Evolutionary conservation across 2,329 filamentous ascomycete species (phyloP).

Genomic region (Podosphaera fusca): DNA sequence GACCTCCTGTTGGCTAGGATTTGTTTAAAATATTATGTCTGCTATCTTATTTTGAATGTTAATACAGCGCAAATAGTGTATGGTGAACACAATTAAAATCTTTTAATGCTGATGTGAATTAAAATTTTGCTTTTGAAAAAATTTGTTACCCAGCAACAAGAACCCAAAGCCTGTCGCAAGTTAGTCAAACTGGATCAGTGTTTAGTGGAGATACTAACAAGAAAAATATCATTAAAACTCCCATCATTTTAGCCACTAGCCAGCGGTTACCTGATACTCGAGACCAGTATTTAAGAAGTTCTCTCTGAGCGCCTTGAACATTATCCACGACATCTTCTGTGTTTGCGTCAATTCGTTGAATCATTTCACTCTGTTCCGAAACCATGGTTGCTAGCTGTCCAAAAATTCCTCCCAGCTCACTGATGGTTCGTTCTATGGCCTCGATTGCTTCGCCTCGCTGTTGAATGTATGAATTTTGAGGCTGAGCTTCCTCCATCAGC

Average conservation of each 20-base stretch:
- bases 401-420: constrained; percentile 78
- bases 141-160: constrained; percentile 10
- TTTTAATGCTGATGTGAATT: too few species aligned
- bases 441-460: constrained; percentile 90
- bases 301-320: constrained; percentile 84
- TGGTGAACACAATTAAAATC: too few species aligned
- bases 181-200: neutral
- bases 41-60: too few species aligned
- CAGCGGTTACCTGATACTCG: constrained; percentile 85
- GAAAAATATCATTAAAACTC: constrained; percentile 89
- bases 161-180: constrained; percentile 12
- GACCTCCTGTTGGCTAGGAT: too few species aligned
- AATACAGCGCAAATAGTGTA: too few species aligned
- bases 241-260: constrained; percentile 74
- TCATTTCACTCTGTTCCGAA: constrained; percentile 91
- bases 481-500: constrained; percentile 80
- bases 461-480: constrained; percentile 72
- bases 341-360: constrained; percentile 89
- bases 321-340: constrained; percentile 97
- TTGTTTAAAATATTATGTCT: too few species aligned
- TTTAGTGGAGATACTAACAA: constrained; percentile 23
- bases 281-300: constrained; percentile 92
- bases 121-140: neutral
- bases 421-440: constrained; percentile 86
- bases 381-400: constrained; percentile 93